Percentiles rank a stretch among this genome's conserved stretches.
Conservation (phyloP, 257 asterid genomes). For the Capsicum pubescens region DNA sequence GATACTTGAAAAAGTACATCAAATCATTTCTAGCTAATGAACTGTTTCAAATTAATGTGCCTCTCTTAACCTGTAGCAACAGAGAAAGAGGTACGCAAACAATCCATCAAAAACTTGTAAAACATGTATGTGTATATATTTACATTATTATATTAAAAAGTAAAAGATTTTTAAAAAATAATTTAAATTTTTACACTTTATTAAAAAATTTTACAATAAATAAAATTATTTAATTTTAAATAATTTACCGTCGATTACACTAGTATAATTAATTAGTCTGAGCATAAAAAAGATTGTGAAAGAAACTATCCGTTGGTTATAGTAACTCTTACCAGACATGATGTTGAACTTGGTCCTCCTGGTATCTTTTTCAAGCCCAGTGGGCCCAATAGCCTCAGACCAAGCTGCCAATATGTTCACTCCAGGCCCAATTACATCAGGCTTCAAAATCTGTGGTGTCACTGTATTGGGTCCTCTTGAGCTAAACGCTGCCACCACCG, state of each 20-base stretch:
- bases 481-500: conserved; percentile 60
- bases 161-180: too few relatives aligned
- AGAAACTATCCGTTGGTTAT: conserved; percentile 31
- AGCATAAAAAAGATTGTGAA: background rate
- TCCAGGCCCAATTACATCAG: conserved; percentile 61
- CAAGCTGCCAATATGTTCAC: conserved; percentile 57
- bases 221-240: too few relatives aligned
- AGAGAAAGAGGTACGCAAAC: too few relatives aligned
- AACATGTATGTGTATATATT: too few relatives aligned
- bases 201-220: too few relatives aligned
- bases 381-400: conserved; percentile 57
- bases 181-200: too few relatives aligned
- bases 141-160: too few relatives aligned
- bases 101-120: too few relatives aligned
- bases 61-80: too few relatives aligned
- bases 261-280: too few relatives aligned
- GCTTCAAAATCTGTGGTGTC: conserved; percentile 56
- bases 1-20: background rate
- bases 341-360: conserved; percentile 51
- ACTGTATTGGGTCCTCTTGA: conserved; percentile 57
- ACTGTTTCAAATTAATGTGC: background rate
- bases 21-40: background rate
- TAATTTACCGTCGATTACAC: too few relatives aligned
- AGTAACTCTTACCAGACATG: conserved; percentile 47
- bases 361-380: conserved; percentile 47